Evolutionary conservation across 345 rosid genomes (phyloP).

Genomic region (Acer campestre): DNA sequence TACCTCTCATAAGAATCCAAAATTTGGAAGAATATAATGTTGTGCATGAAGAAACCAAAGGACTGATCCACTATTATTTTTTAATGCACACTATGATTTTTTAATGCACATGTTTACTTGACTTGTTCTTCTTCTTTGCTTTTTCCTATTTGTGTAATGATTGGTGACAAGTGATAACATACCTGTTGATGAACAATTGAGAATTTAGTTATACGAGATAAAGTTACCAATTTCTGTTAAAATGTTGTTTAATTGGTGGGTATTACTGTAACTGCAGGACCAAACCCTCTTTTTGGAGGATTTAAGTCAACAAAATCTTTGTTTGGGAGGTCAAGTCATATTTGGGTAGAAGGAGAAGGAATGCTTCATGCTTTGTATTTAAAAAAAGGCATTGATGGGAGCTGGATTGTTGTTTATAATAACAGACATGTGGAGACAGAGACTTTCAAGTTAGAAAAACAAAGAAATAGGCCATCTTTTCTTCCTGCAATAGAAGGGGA

Average conservation of each 20-base stretch:
- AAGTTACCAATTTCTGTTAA: too few species aligned
- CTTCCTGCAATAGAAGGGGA: slow-evolving; percentile 54
- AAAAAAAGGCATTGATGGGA: slow-evolving; percentile 29
- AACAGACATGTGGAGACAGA: slow-evolving; percentile 50
- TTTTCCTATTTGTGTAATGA: not conserved
- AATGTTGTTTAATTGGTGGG: not conserved
- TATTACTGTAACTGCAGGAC: slow-evolving; percentile 34
- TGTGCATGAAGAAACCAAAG: not conserved
- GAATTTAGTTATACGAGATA: too few species aligned
- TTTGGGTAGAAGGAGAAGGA: slow-evolving; percentile 69
- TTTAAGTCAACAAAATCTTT: slow-evolving; percentile 39
- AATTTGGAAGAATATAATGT: not conserved
- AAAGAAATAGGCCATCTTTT: slow-evolving; percentile 39
- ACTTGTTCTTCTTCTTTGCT: not conserved
- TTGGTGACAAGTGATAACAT: not conserved
- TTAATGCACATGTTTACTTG: too few species aligned
- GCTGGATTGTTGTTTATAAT: slow-evolving; percentile 45
- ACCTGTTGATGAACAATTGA: not conserved
- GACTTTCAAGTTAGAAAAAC: slow-evolving; percentile 47
- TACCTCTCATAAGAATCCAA: not conserved
- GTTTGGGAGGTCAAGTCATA: slow-evolving; percentile 46
- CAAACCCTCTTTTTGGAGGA: slow-evolving; percentile 57
- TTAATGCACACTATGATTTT: not conserved
- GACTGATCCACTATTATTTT: not conserved
- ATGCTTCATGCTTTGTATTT: slow-evolving; percentile 62